Base-by-base conservation (phyloP, 345 rosid genomes). In the Bretschneidera sinensis region DNA sequence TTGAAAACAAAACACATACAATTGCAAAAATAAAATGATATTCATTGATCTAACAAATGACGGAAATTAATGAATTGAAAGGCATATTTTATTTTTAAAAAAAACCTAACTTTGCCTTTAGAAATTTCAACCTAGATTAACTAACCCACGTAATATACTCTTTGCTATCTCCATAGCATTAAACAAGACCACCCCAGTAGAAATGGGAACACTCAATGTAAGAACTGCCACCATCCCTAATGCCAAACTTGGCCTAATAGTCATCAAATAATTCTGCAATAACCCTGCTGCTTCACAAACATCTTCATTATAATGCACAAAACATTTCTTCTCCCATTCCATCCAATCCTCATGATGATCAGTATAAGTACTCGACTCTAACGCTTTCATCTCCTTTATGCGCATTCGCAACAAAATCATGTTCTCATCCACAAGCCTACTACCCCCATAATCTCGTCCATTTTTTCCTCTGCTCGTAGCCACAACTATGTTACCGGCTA, bases 251-350 rank as follows among this genome's bases (percentile, higher is more conserved):
- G 80, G 71, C 34, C 80, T 71, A 21, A 33, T 9, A 43, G 43
- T 54, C 68, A 76, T 64, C 21, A 71, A 54, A 48, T 22, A 57
- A 15, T 53, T 63, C 56, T 71, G 80, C 53, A 76, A 21, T 20
- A 71, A 21, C 14, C 80, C 65, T 14, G 61, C 6, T 9, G 55
- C 73, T 47, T 68, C 70, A 11, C 51, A 76, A 17, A 76, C 64
- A 68, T 67, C 71, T 17, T 54, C 11, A 28, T 65, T 43, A 19
- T 76, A 71, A 24, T 56, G 51, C 8, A 7, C 20, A 21, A 22
- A 60, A 39, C 59, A 68, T 45, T 57, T 13, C 61, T 65, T 69
- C 49, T 76, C 77, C 80, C 80, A 76, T 35, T 72, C 66, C 76
- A 72, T 72, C 76, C 74, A 76, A 45, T 61, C 1, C 1, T 51